These are phyloP conservation scores for Jatropha podagrica DNA, from an alignment of 441 rosid species.

Conservation along the genomic window DNA sequence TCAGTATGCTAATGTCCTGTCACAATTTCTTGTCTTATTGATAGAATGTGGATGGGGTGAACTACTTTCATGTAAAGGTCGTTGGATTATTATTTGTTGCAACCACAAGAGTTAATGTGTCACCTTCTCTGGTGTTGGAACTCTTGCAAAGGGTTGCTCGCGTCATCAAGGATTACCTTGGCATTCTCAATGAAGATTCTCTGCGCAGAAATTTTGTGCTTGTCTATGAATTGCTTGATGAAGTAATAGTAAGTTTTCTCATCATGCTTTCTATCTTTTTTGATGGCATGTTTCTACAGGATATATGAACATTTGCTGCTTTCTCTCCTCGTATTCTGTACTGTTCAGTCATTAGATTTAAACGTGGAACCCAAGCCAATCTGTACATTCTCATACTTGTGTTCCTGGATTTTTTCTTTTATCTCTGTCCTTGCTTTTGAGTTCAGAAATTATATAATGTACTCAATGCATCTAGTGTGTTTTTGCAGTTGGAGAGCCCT, in stretches of 20 bases:
- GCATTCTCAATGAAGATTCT: slow-evolving; percentile 91
- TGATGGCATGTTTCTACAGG: slow-evolving; percentile 11
- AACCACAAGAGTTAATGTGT: slow-evolving; percentile 79
- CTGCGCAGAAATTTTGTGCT: slow-evolving; percentile 88
- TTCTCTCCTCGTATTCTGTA: neutral
- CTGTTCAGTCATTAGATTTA: neutral
- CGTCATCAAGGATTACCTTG: slow-evolving; percentile 92
- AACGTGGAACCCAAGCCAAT: neutral
- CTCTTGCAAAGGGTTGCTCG: slow-evolving; percentile 93
- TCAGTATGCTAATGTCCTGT: slow-evolving; percentile 1
- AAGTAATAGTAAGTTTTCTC: slow-evolving; percentile 76
- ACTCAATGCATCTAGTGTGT: neutral
- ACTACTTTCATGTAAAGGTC: slow-evolving; percentile 88
- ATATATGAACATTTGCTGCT: slow-evolving; percentile 5
- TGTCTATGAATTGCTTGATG: slow-evolving; percentile 91
- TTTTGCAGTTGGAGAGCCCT: neutral
- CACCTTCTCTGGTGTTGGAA: slow-evolving; percentile 95
- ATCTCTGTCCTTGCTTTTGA: slow-evolving; percentile 3
- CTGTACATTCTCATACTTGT: neutral
- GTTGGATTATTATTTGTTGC: slow-evolving; percentile 90
- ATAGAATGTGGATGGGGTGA: slow-evolving; percentile 89
- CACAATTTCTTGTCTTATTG: slow-evolving; percentile 35
- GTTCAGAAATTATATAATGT: neutral
- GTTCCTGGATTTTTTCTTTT: neutral
- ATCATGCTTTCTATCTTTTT: slow-evolving; percentile 5